These are phyloP conservation scores for Daldinia childiae DNA, from an alignment of 495 filamentous ascomycete genomes.

Conservation along the genomic window DNA sequence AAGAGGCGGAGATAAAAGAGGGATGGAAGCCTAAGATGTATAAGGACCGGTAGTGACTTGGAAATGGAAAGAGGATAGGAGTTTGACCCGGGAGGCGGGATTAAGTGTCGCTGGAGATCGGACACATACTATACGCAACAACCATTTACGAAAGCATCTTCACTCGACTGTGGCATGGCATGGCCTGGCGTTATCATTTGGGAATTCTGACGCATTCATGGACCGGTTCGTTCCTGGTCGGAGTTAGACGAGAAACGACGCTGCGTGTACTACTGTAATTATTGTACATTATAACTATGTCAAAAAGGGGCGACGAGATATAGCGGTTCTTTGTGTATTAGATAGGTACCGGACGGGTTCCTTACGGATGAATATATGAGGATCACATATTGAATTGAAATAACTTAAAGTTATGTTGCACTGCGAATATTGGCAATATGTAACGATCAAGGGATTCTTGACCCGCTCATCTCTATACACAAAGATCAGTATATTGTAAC, in stretches of 20 bases:
- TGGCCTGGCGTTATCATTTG: constrained; percentile 55
- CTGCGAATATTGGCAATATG: not conserved
- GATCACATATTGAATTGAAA: not conserved
- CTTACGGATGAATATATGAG: not conserved
- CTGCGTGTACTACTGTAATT: constrained; percentile 28
- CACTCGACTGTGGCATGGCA: constrained; percentile 61
- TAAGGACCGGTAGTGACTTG: constrained; percentile 73
- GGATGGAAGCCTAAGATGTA: constrained; percentile 96
- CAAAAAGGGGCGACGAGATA: constrained; percentile 4
- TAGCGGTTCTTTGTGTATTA: not conserved
- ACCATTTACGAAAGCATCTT: constrained; percentile 48
- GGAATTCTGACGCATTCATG: constrained; percentile 40
- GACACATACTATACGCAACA: constrained; percentile 22
- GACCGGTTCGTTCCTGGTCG: constrained; percentile 14
- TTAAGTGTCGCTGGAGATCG: constrained; percentile 11
- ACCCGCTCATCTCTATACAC: not conserved
- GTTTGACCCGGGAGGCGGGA: constrained; percentile 1
- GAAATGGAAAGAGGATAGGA: not conserved
- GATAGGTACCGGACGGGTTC: not conserved
- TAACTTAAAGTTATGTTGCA: no score
- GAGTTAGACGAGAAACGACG: constrained; percentile 17
- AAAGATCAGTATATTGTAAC: not conserved
- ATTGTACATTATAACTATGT: constrained; percentile 27
- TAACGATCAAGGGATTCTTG: not conserved
- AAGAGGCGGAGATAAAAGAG: constrained; percentile 75